Base-by-base conservation (phyloP, 2,329 filamentous ascomycete genomes). In the Trichoderma pleuroti region DNA sequence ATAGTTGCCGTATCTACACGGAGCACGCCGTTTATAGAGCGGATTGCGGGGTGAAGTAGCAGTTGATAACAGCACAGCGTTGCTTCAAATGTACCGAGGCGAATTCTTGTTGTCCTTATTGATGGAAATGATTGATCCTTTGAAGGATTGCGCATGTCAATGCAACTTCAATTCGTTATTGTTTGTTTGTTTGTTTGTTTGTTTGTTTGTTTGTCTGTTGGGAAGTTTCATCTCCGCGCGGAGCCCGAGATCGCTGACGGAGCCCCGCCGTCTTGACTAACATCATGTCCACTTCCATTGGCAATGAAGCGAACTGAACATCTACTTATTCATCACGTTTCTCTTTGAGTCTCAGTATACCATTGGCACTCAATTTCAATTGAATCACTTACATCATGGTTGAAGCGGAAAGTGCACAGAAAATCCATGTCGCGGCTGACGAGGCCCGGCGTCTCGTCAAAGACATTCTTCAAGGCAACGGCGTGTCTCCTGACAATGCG, bases 401-500 rank as follows among this genome's bases (percentile, higher is more conserved):
- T 30, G 65, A 61, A 36, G 10, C 34, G 14, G 34, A 70, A 5
- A 24, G 32, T 21, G 30, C 57, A 3, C 28, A 32, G 18, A 70
- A 70, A 39, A 59, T 70, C 26, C 30, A n/a, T 73, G 74, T 86
- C 74, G 64, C 81, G 14, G 74, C 82, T 64, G 68, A 80, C 56
- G 82, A 84, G 68, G 83, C 83, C 18, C 76, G 71, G 8, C 80
- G 78, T 1, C 88, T 90, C 68, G 83, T 87, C 6, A 80, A 86
- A 74, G 80, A 81, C 6, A 80, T 93, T 14, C 85, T 93, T 36
- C 75, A 80, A 70, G 89, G 84, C 30, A 89, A 93, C 75, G 87
- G 87, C 3, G 90, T 92, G 0, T 80, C 89, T 0, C 69, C 79
- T 0, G 78, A 83, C 3, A 87, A 92, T 73, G 91, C 92, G 18